Conservation (phyloP, 2,329 filamentous ascomycete genomes). For the Ilyonectria destructans region DNA sequence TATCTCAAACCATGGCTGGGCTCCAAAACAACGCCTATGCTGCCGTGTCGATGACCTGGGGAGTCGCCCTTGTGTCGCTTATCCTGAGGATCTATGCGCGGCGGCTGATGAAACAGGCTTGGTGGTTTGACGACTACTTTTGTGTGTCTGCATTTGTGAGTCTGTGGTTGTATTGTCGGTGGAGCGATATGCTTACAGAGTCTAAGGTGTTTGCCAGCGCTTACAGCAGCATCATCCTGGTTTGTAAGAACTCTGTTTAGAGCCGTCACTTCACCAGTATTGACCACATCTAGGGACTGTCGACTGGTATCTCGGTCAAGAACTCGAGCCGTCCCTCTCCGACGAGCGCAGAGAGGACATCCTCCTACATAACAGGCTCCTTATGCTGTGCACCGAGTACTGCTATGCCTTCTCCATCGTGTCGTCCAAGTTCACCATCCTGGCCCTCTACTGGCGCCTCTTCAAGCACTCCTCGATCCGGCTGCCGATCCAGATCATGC, state of each 20-base stretch:
- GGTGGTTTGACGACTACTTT: slow-evolving; percentile 47
- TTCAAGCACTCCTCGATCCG: too few relatives aligned
- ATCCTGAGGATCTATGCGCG: slow-evolving; percentile 39
- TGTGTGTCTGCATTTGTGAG: slow-evolving; percentile 39
- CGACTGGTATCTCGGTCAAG: slow-evolving; percentile 37
- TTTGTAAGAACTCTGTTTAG: slow-evolving; percentile 23
- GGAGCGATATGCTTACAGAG: too few relatives aligned
- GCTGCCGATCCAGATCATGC: too few relatives aligned
- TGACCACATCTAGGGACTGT: slow-evolving; percentile 31
- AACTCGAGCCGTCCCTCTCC: slow-evolving; percentile 23
- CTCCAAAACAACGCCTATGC: slow-evolving; percentile 42
- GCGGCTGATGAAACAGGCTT: slow-evolving; percentile 40
- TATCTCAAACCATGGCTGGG: slow-evolving; percentile 46
- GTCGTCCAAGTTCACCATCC: slow-evolving; percentile 48
- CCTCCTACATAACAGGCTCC: slow-evolving; percentile 29
- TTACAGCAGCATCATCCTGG: slow-evolving; percentile 32
- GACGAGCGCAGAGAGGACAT: slow-evolving; percentile 3
- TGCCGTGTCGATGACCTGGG: slow-evolving; percentile 42
- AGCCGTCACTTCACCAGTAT: too few relatives aligned
- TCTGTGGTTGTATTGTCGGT: not conserved
- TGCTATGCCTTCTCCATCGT: slow-evolving; percentile 49
- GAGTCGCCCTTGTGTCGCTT: slow-evolving; percentile 35
- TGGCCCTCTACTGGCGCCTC: too few relatives aligned
- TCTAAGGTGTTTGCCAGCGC: slow-evolving; percentile 26
- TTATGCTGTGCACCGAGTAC: too few relatives aligned